phyloP scores from a whole-genome alignment of 1,284 basidiomycete genomes.

The Ceratobasidium sp. region DNA sequence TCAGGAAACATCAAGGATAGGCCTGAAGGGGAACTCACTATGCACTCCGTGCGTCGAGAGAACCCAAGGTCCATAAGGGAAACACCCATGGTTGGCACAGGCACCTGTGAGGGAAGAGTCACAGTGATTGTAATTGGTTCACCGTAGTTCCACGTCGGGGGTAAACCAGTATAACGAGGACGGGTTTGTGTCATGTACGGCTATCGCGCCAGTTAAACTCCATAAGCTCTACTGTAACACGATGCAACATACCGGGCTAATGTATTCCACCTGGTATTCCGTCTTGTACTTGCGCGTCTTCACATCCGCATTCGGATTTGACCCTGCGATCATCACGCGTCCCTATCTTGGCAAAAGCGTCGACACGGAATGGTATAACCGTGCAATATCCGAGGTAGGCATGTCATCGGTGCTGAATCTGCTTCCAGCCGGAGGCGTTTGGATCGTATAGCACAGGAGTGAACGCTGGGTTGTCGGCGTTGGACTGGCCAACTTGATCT shows the following conservation, averaged over 20 bases:
- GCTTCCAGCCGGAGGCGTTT: conserved; percentile 63
- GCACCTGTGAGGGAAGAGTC: conserved; percentile 57
- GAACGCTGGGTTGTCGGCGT: conserved; percentile 79
- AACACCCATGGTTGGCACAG: conserved; percentile 64
- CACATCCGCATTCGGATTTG: conserved; percentile 84
- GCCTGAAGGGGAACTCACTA: conserved; percentile 44
- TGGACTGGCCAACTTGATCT: conserved; percentile 72
- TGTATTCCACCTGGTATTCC: conserved; percentile 81
- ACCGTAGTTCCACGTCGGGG: conserved; percentile 72
- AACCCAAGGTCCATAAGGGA: conserved; percentile 79
- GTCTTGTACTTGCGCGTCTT: conserved; percentile 65
- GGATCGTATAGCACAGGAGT: too few relatives aligned
- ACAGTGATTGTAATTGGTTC: conserved; percentile 78
- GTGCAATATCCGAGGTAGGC: conserved; percentile 71
- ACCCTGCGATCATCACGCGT: conserved; percentile 75
- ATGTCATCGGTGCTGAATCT: conserved; percentile 72
- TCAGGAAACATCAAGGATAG: too few relatives aligned
- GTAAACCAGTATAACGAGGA: conserved; percentile 72
- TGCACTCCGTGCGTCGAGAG: conserved; percentile 80
- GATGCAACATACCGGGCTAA: conserved; percentile 61
- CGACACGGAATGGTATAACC: conserved; percentile 83
- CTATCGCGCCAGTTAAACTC: neutral
- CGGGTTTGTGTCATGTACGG: conserved; percentile 75
- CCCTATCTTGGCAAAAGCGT: conserved; percentile 81
- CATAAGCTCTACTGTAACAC: neutral